These are phyloP conservation scores for Elsinoe arachidis DNA, from an alignment of 2,329 filamentous ascomycete genomes.

Conservation along the genomic window DNA sequence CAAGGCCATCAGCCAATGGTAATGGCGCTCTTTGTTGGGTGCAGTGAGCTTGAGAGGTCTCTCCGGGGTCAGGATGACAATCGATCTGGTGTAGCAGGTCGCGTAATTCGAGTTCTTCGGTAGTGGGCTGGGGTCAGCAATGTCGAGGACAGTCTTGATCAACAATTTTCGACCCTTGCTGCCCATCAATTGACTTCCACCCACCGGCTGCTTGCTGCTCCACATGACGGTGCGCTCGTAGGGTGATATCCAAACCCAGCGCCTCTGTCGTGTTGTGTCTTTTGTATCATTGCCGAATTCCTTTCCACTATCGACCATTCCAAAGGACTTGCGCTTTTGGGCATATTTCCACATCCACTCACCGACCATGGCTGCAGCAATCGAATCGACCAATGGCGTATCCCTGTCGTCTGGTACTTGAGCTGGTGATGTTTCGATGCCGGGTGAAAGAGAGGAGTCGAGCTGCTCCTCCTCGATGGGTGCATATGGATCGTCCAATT, in stretches of 20 bases:
- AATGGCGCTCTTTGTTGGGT: conserved; percentile 72
- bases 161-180: conserved; percentile 87
- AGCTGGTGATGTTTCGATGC: background rate
- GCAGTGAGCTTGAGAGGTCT: conserved; percentile 94
- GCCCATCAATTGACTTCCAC: conserved; percentile 77
- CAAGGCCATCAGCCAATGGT: conserved; percentile 86
- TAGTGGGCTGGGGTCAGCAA: conserved; percentile 83
- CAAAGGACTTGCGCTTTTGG: conserved; percentile 81
- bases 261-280: conserved; percentile 68
- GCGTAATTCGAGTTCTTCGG: conserved; percentile 55
- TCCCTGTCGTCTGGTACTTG: conserved; percentile 18
- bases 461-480: background rate
- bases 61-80: conserved; percentile 86
- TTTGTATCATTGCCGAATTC: conserved; percentile 60
- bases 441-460: background rate
- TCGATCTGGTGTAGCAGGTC: conserved; percentile 73
- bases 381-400: conserved; percentile 81
- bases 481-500: background rate
- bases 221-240: conserved; percentile 95
- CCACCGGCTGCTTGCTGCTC: conserved; percentile 94
- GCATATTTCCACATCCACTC: conserved; percentile 96
- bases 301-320: conserved; percentile 48
- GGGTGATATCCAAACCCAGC: conserved; percentile 97
- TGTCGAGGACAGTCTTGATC: conserved; percentile 94
- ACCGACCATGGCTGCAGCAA: conserved; percentile 96